Evolutionary conservation across 192 early-diverging fungal genomes (phyloP).

Genomic region (Rhizoclosmatium sp.): DNA sequence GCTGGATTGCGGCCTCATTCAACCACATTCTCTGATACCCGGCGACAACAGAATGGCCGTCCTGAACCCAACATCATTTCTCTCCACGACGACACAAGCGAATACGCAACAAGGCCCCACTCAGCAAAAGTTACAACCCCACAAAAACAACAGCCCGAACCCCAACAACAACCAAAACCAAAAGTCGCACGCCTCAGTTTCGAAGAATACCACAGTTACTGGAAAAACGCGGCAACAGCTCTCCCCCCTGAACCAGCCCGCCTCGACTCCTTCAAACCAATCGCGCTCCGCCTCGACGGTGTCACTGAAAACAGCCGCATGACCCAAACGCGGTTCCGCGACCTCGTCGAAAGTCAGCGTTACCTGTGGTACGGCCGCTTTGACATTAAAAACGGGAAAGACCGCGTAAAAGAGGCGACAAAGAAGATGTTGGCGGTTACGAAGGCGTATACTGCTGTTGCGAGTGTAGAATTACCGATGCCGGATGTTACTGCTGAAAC

Average conservation of each 20-base stretch:
- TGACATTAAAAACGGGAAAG: background rate
- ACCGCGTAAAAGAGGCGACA: background rate
- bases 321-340: conserved; percentile 41
- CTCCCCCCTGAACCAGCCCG: conserved; percentile 38
- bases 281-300: conserved; percentile 37
- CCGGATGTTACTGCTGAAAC: background rate
- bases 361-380: conserved; percentile 50
- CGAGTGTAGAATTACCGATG: conserved; percentile 26
- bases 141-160: conserved; percentile 12
- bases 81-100: background rate
- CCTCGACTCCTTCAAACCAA: conserved; percentile 10
- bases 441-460: conserved; percentile 4
- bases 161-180: conserved; percentile 1
- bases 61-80: background rate
- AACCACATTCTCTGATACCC: background rate
- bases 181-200: conserved; percentile 51
- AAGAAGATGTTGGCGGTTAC: background rate
- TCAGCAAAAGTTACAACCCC: background rate
- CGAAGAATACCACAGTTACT: conserved; percentile 57
- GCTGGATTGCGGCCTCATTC: conserved; percentile 20
- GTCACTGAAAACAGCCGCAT: conserved; percentile 34
- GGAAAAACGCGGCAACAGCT: conserved; percentile 56
- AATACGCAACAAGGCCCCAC: background rate
- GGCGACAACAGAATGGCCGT: conserved; percentile 2
- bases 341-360: conserved; percentile 47